Conservation (phyloP, 1,139 yeast species). For the Protomyces pachydermus region DNA sequence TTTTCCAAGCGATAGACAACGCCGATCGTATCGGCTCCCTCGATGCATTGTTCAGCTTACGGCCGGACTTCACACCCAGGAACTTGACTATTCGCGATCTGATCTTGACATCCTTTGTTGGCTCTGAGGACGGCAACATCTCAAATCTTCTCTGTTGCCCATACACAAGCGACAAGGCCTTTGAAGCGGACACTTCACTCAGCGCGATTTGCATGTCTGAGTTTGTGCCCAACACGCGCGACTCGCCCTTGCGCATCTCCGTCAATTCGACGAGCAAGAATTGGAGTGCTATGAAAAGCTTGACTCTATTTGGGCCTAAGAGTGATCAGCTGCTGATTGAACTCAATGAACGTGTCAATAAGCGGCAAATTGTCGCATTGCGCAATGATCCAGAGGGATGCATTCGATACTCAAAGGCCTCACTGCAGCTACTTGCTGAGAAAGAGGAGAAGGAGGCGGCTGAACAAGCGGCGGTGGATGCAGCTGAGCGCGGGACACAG, state of each 20-base stretch:
- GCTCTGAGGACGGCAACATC: constrained; percentile 14
- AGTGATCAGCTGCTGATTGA: background rate
- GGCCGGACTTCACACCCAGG: constrained; percentile 5
- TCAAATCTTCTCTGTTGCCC: constrained; percentile 13
- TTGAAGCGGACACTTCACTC: constrained; percentile 9
- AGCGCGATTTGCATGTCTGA: constrained; percentile 17
- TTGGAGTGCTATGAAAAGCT: constrained; percentile 1
- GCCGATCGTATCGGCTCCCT: constrained; percentile 12
- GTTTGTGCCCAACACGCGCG: constrained; percentile 13
- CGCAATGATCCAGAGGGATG: constrained; percentile 21
- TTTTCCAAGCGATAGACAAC: constrained; percentile 18
- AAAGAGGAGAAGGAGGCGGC: background rate
- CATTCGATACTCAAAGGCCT: constrained; percentile 5
- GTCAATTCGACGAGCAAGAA: constrained; percentile 9
- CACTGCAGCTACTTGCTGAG: background rate
- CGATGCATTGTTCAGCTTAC: constrained; percentile 3
- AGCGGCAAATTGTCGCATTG: constrained; percentile 7
- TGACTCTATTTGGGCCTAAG: constrained; percentile 11
- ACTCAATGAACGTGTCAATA: constrained; percentile 12
- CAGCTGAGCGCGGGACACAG: background rate
- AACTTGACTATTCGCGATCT: constrained; percentile 18
- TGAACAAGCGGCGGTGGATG: background rate
- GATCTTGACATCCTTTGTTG: constrained; percentile 18
- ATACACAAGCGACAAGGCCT: constrained; percentile 9
- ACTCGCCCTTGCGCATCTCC: constrained; percentile 15